A percentile compares a stretch with the other conserved stretches of the same genome.
phyloP scores from a whole-genome alignment of 305 asterid genomes.

The Solanum hybrid region DNA sequence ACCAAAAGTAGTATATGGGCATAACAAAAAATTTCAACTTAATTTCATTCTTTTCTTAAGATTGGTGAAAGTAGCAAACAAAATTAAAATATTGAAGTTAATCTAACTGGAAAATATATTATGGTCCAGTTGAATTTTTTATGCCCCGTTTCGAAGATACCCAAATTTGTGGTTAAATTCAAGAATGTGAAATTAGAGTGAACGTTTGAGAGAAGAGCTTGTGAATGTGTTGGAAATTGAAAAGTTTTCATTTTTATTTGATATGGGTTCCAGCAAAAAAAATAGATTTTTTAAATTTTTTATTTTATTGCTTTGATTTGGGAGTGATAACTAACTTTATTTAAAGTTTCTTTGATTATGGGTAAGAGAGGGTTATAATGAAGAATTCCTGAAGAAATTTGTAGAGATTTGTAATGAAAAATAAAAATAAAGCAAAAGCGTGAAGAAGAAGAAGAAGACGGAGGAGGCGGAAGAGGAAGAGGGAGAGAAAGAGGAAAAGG shows the following conservation, averaged over 20 bases:
- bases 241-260: not conserved
- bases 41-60: not conserved
- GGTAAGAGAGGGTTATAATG: not conserved
- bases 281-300: not conserved
- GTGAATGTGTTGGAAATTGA: not conserved
- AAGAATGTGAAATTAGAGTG: not conserved
- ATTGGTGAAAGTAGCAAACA: not conserved
- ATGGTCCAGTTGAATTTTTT: too few species aligned
- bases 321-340: not conserved
- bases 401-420: not conserved
- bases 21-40: not conserved
- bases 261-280: not conserved
- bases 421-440: not conserved
- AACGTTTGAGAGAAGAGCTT: not conserved
- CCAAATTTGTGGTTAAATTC: not conserved
- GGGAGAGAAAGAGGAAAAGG: rapidly evolving
- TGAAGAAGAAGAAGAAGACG: not conserved
- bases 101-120: not conserved
- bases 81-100: not conserved
- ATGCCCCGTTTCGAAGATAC: too few species aligned
- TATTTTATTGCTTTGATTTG: not conserved
- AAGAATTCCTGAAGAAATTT: not conserved
- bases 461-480: not conserved
- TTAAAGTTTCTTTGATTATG: not conserved
- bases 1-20: not conserved